A percentile compares a stretch with the other conserved stretches of the same genome.
These are phyloP conservation scores for Echium plantagineum DNA, from an alignment of 257 asterid genomes.

Conservation along the genomic window DNA sequence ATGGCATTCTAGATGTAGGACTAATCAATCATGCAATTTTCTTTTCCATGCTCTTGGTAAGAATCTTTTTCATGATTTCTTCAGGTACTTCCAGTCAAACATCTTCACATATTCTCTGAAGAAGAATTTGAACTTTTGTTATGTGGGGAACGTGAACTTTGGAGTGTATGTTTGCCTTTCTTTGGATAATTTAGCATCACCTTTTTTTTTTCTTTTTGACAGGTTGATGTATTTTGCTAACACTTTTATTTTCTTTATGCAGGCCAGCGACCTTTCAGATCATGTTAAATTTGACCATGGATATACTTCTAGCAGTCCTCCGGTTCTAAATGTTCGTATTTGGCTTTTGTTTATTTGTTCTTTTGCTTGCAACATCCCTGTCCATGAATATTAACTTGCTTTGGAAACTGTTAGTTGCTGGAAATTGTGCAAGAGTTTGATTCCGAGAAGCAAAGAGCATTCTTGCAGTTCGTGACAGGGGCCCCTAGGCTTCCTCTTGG, in stretches of 20 bases:
- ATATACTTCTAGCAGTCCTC: constrained; percentile 82
- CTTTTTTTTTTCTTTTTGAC: not conserved
- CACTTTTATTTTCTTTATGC: constrained; percentile 13
- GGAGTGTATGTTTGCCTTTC: constrained; percentile 52
- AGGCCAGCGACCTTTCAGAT: constrained; percentile 72
- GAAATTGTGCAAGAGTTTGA: constrained; percentile 78
- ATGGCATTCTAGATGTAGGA: not conserved
- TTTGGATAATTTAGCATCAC: not conserved
- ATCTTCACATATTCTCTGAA: constrained; percentile 69
- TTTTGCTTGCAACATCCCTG: not conserved
- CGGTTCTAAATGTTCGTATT: constrained; percentile 49
- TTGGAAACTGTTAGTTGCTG: constrained; percentile 37
- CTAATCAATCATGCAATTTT: not conserved
- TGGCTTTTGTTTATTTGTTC: constrained; percentile 1
- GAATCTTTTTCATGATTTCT: not conserved
- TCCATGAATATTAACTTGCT: not conserved
- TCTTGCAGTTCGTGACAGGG: constrained; percentile 93
- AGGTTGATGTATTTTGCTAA: not conserved
- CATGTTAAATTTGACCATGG: constrained; percentile 96
- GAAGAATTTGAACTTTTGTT: constrained; percentile 77
- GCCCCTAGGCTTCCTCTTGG: constrained; percentile 93
- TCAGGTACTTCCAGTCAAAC: constrained; percentile 71
- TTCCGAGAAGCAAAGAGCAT: constrained; percentile 65
- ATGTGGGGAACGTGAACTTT: constrained; percentile 72
- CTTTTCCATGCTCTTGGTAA: not conserved